phyloP scores from a whole-genome alignment of 306 rosid genomes.

The Lathyrus tuberosus region DNA sequence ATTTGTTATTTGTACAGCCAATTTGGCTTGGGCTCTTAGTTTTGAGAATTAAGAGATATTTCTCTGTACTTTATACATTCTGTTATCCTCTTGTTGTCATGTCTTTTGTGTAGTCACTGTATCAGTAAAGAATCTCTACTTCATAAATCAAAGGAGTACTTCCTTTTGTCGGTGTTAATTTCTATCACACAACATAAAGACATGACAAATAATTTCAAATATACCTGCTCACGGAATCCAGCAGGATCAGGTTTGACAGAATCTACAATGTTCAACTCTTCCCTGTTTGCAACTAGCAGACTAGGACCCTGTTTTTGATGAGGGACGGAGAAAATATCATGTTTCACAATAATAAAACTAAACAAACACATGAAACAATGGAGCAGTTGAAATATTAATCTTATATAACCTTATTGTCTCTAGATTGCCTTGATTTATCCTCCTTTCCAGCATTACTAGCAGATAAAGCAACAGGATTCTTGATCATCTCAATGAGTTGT shows the following conservation, averaged over 20 bases:
- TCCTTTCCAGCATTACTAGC: slow-evolving; percentile 72
- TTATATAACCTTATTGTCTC: slow-evolving; percentile 77
- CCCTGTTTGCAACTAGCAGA: slow-evolving; percentile 54
- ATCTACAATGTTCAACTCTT: slow-evolving; percentile 62
- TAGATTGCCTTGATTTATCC: slow-evolving; percentile 73
- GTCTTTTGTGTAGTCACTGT: background rate
- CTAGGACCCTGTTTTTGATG: slow-evolving; percentile 59
- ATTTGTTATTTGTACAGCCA: background rate
- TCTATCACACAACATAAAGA: slow-evolving; percentile 20
- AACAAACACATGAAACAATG: background rate
- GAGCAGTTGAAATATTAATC: slow-evolving; percentile 25
- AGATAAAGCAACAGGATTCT: slow-evolving; percentile 71
- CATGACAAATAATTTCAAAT: slow-evolving; percentile 11
- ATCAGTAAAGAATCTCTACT: background rate
- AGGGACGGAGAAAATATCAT: background rate
- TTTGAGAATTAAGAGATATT: background rate
- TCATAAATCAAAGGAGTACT: background rate
- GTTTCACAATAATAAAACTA: background rate
- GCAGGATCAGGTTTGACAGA: slow-evolving; percentile 80
- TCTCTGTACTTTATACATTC: background rate
- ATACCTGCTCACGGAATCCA: slow-evolving; percentile 95
- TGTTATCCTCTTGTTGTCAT: background rate
- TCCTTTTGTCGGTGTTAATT: background rate
- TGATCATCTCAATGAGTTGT: slow-evolving; percentile 81
- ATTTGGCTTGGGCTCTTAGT: background rate